phyloP scores from a whole-genome alignment of 2,329 filamentous ascomycete species.

The Aureobasidium sp. region DNA sequence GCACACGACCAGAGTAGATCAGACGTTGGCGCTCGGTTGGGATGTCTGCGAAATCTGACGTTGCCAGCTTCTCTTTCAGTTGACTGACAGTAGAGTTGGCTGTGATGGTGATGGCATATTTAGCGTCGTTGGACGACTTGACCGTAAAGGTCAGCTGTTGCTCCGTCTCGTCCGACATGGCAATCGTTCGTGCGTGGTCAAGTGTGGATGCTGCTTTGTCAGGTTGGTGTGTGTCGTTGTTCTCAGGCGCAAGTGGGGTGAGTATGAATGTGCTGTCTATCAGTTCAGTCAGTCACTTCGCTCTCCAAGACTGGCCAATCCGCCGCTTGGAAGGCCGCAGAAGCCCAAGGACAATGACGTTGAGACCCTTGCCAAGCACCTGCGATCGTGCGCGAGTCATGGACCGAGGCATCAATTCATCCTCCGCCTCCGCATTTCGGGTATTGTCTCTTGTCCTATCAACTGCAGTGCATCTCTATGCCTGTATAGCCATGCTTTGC shows the following conservation, averaged over 20 bases:
- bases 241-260: neutral
- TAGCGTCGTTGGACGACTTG: conserved; percentile 88
- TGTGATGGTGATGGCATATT: conserved; percentile 73
- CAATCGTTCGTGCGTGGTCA: neutral
- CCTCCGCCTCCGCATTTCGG: conserved; percentile 6
- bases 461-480: neutral
- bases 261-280: neutral
- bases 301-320: neutral
- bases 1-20: conserved; percentile 93
- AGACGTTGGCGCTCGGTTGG: conserved; percentile 82
- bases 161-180: conserved; percentile 58
- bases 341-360: conserved; percentile 6
- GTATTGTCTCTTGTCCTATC: neutral
- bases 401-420: neutral
- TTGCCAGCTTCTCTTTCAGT: conserved; percentile 80
- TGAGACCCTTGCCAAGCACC: neutral
- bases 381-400: neutral
- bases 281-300: neutral
- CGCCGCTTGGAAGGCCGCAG: conserved; percentile 5
- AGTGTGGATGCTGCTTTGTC: neutral
- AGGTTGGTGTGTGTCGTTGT: neutral
- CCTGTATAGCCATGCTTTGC: neutral
- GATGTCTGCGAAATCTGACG: conserved; percentile 74
- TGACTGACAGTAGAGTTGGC: conserved; percentile 70
- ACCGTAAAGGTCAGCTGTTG: conserved; percentile 88